Percentiles rank a stretch among this genome's conserved stretches.
Conservation (phyloP, 2,329 filamentous ascomycete genomes). For the Paramyrothecium sp. region DNA sequence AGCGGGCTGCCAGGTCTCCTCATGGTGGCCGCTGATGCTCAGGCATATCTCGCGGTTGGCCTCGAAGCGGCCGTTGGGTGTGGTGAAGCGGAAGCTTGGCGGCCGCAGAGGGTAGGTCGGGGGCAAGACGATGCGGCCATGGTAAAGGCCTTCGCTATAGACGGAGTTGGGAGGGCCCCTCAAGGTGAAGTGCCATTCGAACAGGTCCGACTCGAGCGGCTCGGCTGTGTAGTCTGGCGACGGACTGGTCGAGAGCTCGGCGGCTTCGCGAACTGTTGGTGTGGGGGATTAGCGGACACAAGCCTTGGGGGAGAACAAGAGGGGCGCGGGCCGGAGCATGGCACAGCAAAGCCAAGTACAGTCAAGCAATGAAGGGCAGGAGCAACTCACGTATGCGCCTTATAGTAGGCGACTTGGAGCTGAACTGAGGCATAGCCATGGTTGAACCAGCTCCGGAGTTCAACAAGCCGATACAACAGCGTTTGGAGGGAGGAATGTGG, state of each 20-base stretch:
- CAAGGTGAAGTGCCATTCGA: constrained; percentile 99
- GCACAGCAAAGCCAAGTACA: background rate
- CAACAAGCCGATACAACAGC: too few species aligned
- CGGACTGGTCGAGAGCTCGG: constrained; percentile 77
- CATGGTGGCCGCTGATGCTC: constrained; percentile 90
- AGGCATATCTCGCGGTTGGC: constrained; percentile 96
- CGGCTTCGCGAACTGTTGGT: constrained; percentile 76
- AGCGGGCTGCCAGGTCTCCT: constrained; percentile 97
- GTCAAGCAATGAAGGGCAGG: constrained; percentile 2
- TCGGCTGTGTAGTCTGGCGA: constrained; percentile 83
- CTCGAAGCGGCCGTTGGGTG: constrained; percentile 89
- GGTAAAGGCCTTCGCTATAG: constrained; percentile 83
- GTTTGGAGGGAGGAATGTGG: too few species aligned
- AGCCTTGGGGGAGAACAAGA: too few species aligned
- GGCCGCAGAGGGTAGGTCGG: constrained; percentile 88
- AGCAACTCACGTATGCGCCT: constrained; percentile 71
- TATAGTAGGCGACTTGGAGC: constrained; percentile 79
- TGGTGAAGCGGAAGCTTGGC: constrained; percentile 93
- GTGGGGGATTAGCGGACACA: background rate
- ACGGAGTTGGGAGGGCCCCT: constrained; percentile 79
- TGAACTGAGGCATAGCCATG: constrained; percentile 50
- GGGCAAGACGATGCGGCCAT: constrained; percentile 90
- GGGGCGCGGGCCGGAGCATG: too few species aligned
- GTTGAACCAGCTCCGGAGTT: too few species aligned
- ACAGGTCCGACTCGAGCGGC: constrained; percentile 85